Percentiles rank a stretch among this genome's conserved stretches.
Evolutionary conservation across 345 rosid genomes (phyloP).

Genomic region (Eucalyptus cloeziana): DNA sequence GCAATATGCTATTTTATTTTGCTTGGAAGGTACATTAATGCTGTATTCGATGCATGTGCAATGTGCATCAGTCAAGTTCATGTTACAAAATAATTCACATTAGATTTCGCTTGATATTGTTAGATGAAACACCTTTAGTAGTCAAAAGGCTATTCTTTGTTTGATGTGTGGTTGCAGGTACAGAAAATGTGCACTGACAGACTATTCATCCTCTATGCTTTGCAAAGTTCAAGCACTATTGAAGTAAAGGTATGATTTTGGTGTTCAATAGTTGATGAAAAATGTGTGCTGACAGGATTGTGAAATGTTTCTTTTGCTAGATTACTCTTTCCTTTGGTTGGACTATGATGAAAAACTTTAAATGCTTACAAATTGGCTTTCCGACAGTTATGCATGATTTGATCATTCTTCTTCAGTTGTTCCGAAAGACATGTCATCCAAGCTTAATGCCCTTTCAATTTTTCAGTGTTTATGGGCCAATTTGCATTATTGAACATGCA

Average conservation of each 20-base stretch:
- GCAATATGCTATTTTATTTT: not conserved
- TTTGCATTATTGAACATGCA: slow-evolving; percentile 2
- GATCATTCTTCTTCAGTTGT: not conserved
- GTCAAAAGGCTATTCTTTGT: not conserved
- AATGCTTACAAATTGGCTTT: not conserved
- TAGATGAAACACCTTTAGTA: not conserved
- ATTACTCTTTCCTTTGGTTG: not conserved
- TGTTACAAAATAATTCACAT: not conserved
- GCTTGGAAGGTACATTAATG: not conserved
- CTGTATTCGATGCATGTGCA: not conserved
- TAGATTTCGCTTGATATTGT: not conserved
- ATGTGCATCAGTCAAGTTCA: not conserved
- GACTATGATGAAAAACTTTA: not conserved
- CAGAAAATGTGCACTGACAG: slow-evolving; percentile 74
- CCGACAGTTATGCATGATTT: not conserved
- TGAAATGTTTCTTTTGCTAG: not conserved
- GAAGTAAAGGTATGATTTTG: slow-evolving; percentile 73
- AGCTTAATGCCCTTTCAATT: not conserved
- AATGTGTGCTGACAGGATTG: not conserved
- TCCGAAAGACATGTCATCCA: not conserved
- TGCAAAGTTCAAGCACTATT: slow-evolving; percentile 52
- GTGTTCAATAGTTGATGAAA: not conserved
- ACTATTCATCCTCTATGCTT: slow-evolving; percentile 57
- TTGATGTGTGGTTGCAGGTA: slow-evolving; percentile 36
- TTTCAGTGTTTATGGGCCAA: not conserved